phyloP scores from a whole-genome alignment of 2,329 filamentous ascomycete species.

The Spiromastix sp. region DNA sequence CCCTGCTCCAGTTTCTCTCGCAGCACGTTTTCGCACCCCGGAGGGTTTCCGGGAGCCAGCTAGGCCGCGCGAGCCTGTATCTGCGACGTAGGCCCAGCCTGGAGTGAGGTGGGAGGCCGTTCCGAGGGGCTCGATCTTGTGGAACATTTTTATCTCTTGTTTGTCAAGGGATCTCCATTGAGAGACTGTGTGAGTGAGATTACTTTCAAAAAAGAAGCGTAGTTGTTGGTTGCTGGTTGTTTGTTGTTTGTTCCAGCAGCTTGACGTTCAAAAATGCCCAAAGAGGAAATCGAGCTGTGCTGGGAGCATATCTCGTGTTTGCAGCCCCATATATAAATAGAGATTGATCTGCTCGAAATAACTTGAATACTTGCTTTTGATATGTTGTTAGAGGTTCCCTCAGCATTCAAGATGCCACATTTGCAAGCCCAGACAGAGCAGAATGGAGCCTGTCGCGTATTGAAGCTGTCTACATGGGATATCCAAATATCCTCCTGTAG shows the following conservation, averaged over 20 bases:
- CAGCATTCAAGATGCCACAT: no score
- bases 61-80: conserved; percentile 49
- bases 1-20: conserved; percentile 46
- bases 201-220: background rate
- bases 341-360: no score
- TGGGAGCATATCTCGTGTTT: background rate
- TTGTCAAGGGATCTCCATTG: no score
- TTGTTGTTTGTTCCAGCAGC: no score
- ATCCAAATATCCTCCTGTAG: no score
- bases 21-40: conserved; percentile 58
- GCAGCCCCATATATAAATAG: no score
- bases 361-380: no score
- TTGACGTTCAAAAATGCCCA: background rate
- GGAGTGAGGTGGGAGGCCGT: conserved; percentile 60
- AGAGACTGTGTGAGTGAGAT: background rate
- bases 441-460: no score
- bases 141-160: conserved; percentile 41
- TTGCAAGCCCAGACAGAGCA: no score
- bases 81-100: conserved; percentile 87
- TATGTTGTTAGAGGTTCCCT: no score
- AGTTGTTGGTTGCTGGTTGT: background rate
- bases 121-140: conserved; percentile 59
- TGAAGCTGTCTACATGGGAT: no score
- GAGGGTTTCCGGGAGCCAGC: conserved; percentile 31
- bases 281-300: background rate